phyloP scores from a whole-genome alignment of 352 stramenopile species.

The Hyaloperonospora brassicae region DNA sequence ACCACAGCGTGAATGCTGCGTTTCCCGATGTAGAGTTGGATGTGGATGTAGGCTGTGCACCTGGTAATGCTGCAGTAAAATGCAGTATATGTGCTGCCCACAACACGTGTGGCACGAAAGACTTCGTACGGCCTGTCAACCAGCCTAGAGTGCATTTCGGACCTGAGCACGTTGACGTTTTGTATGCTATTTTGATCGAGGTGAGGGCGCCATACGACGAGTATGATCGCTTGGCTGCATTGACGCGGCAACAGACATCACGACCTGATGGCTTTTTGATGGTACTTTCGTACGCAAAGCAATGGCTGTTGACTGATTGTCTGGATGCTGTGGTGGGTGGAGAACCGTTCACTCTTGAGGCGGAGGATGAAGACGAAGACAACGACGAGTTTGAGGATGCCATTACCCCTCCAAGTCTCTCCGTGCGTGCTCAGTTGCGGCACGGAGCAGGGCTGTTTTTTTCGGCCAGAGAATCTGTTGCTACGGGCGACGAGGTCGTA shows the following conservation, averaged over 20 bases:
- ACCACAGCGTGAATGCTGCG: conserved; percentile 64
- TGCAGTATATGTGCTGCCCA: conserved; percentile 35
- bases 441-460: conserved; percentile 50
- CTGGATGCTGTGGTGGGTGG: conserved; percentile 47
- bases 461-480: conserved; percentile 28
- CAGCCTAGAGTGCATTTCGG: conserved; percentile 68
- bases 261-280: conserved; percentile 77
- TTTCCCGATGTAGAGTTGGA: conserved; percentile 81
- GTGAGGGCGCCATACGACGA: conserved; percentile 83
- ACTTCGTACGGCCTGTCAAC: conserved; percentile 14
- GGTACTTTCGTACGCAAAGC: conserved; percentile 78
- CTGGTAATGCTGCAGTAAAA: conserved; percentile 17
- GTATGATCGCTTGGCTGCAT: conserved; percentile 57
- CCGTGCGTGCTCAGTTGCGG: conserved; percentile 34
- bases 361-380: conserved; percentile 60
- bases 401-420: conserved; percentile 77
- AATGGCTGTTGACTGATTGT: conserved; percentile 77
- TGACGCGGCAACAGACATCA: conserved; percentile 69
- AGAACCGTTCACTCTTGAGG: conserved; percentile 33
- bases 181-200: conserved; percentile 82
- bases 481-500: conserved; percentile 7
- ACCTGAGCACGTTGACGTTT: conserved; percentile 70
- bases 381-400: conserved; percentile 84
- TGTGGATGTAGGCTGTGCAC: conserved; percentile 44
- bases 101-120: conserved; percentile 10